A percentile compares a stretch with the other conserved stretches of the same genome.
Evolutionary conservation across 2,329 filamentous ascomycete genomes (phyloP).

Genomic region (Zelopaecilomyces penicillatus): DNA sequence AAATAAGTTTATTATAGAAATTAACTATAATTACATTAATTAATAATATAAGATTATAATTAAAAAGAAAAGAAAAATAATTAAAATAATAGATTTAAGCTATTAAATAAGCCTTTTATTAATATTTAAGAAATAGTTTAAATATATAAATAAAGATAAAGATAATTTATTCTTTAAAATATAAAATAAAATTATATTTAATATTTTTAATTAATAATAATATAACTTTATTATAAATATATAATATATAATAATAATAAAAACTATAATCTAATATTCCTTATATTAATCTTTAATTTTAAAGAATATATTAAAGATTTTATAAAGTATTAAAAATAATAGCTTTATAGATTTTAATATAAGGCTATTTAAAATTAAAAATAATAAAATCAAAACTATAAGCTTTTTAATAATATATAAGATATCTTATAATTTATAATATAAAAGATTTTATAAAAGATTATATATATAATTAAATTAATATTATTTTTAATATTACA

Average conservation of each 20-base stretch:
- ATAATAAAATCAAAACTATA: neutral
- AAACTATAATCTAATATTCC: neutral
- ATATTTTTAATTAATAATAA: too few relatives aligned
- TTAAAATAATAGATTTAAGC: neutral
- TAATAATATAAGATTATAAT: too few relatives aligned
- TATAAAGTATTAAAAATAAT: too few relatives aligned
- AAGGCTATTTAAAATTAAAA: too few relatives aligned
- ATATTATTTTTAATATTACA: neutral
- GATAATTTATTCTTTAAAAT: neutral
- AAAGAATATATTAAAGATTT: too few relatives aligned
- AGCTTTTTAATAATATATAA: too few relatives aligned
- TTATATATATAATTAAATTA: neutral
- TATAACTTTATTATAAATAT: too few relatives aligned
- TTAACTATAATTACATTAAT: neutral
- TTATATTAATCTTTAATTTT: too few relatives aligned
- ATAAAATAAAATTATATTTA: neutral
- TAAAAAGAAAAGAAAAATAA: neutral
- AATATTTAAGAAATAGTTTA: neutral
- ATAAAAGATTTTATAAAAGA: too few relatives aligned
- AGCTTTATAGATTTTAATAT: too few relatives aligned
- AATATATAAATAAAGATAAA: neutral
- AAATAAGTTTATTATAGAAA: neutral
- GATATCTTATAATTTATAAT: too few relatives aligned
- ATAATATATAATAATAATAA: neutral
- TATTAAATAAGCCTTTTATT: too few relatives aligned